A percentile compares a stretch with the other conserved stretches of the same genome.
Conservation (phyloP, 1,284 basidiomycete species). For the Ustilago lituana region DNA sequence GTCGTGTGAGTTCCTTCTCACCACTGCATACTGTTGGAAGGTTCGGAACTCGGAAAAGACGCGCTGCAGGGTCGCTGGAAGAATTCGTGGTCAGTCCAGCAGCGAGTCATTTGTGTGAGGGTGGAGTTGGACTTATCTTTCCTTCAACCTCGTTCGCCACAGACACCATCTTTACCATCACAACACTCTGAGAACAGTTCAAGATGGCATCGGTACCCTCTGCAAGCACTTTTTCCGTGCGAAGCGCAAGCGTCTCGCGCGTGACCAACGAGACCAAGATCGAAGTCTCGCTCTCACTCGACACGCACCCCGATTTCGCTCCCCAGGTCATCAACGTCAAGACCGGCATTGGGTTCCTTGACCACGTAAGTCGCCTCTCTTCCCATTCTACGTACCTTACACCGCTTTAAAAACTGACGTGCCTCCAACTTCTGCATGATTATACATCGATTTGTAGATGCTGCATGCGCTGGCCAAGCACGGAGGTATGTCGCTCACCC, state of each 20-base stretch:
- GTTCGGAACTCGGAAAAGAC: conserved; percentile 14
- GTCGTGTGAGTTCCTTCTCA: too few relatives aligned
- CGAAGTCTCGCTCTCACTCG: conserved; percentile 81
- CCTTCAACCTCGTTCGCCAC: conserved; percentile 1
- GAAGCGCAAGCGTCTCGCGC: conserved; percentile 78
- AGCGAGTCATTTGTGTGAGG: conserved; percentile 35
- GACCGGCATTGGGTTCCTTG: conserved; percentile 97
- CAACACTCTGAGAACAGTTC: background rate
- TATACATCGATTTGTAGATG: conserved; percentile 48
- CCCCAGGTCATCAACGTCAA: conserved; percentile 84
- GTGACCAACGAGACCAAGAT: conserved; percentile 95
- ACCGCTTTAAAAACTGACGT: too few relatives aligned
- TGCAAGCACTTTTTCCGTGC: conserved; percentile 34
- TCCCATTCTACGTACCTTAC: too few relatives aligned
- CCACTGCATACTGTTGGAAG: too few relatives aligned
- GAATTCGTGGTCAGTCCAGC: conserved; percentile 11
- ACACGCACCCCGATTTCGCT: conserved; percentile 76
- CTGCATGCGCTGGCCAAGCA: conserved; percentile 67
- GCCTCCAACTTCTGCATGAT: too few relatives aligned
- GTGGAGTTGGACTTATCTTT: conserved; percentile 13
- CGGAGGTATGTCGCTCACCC: conserved; percentile 74
- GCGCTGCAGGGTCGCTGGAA: conserved; percentile 15
- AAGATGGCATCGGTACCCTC: conserved; percentile 25
- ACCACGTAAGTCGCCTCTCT: conserved; percentile 79
- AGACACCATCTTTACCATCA: background rate